Evolutionary conservation across 2,329 filamentous ascomycete genomes (phyloP).

Genomic region (Pseudogymnoascus sp.): DNA sequence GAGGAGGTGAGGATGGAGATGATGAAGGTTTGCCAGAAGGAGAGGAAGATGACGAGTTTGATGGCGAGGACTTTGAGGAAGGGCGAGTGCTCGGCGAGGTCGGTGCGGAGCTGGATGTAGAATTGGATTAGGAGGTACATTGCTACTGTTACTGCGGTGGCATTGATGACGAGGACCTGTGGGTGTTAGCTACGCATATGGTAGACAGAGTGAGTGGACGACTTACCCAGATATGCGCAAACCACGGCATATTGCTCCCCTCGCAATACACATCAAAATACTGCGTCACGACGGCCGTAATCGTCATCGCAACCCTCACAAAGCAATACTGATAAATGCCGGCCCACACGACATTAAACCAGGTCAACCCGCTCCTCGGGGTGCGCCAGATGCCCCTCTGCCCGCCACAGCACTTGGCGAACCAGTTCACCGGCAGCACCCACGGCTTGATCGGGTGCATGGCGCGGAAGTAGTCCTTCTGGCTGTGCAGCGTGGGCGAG

Average conservation of each 20-base stretch:
- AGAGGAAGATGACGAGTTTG: constrained; percentile 86
- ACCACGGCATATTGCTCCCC: constrained; percentile 66
- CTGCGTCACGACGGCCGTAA: constrained; percentile 68
- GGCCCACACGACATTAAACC: constrained; percentile 84
- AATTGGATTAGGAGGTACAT: constrained; percentile 89
- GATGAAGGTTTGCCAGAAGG: constrained; percentile 71
- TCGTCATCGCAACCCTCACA: constrained; percentile 69
- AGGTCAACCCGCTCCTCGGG: constrained; percentile 75
- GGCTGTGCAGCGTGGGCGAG: constrained; percentile 66
- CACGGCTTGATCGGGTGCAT: constrained; percentile 58
- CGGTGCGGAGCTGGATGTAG: constrained; percentile 65
- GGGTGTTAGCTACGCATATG: not conserved
- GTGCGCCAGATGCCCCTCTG: constrained; percentile 61
- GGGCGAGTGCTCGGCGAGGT: constrained; percentile 61
- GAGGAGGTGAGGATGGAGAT: constrained; percentile 52
- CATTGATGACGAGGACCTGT: constrained; percentile 60
- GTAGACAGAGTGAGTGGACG: no score
- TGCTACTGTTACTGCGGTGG: constrained; percentile 65
- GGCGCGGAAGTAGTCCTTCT: constrained; percentile 72
- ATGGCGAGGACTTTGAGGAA: constrained; percentile 79
- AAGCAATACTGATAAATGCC: constrained; percentile 83
- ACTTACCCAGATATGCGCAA: constrained; percentile 75
- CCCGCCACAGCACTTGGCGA: constrained; percentile 63
- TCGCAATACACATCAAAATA: constrained; percentile 67
- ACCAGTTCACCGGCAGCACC: constrained; percentile 66